Percentiles rank a stretch among this genome's conserved stretches.
Conservation (phyloP, 768 basidiomycete genomes). For the Kwoniella heveanensis region DNA sequence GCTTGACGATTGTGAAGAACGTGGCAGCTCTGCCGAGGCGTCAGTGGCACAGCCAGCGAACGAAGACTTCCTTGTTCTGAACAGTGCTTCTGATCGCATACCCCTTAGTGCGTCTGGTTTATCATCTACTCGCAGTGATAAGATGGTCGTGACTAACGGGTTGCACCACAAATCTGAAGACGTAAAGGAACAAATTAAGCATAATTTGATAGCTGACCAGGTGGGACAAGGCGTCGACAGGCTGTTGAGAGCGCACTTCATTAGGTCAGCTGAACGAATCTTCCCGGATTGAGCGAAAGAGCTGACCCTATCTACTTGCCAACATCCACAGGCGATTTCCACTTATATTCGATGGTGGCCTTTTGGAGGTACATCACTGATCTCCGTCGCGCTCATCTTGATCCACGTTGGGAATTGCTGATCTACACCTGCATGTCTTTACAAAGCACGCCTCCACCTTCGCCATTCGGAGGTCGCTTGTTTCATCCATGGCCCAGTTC, state of each 20-base stretch:
- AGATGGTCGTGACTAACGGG: too few relatives aligned
- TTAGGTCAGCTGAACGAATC: constrained; percentile 8
- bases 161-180: too few relatives aligned
- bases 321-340: constrained; percentile 35
- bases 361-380: constrained; percentile 18
- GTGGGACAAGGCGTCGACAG: constrained; percentile 5
- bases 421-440: too few relatives aligned
- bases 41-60: background rate
- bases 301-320: background rate
- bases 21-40: background rate
- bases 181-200: too few relatives aligned
- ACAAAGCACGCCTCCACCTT: constrained; percentile 4
- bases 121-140: too few relatives aligned
- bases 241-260: constrained; percentile 19
- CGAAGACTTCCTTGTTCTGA: constrained; percentile 3
- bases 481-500: constrained; percentile 25
- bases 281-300: too few relatives aligned
- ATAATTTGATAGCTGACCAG: background rate
- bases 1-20: background rate
- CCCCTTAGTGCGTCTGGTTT: too few relatives aligned
- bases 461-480: constrained; percentile 4
- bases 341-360: constrained; percentile 36
- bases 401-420: too few relatives aligned
- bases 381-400: background rate
- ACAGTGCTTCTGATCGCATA: background rate